Evolutionary conservation across 345 rosid species (phyloP), one percentile per base, ranked within the genome.

Genomic region (Durio zibethinus): DNA sequence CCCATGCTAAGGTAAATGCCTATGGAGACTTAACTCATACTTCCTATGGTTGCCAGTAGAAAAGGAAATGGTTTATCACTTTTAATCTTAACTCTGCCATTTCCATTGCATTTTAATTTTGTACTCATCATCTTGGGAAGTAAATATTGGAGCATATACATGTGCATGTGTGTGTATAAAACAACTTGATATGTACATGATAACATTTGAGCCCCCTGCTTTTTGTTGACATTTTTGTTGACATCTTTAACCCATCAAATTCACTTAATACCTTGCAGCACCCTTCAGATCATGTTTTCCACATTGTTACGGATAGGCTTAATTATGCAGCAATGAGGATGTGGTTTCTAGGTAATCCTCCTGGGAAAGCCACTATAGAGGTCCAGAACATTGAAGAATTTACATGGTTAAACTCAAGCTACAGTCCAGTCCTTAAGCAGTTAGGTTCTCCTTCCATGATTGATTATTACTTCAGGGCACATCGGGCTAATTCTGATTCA

Each of bases 271-370:
- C 25, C 82, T 82, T 79, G 86, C 95, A 96, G 99, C 88, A 92
- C 25, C 91, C 99, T 47, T 84, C 89, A 40, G 87, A 90, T 79
- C 98, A 92, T 82, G 97, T 96, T 78, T 92, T 96, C 85, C 99
- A 96, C 86, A 77, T 93, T 56, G 98, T 96, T 73, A 93, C 97
- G 2, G 98, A 96, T 87, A 88, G 87, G 78, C 98, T 96, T 79
- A 96, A 96, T 78, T 93, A 92, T 83, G 98, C 95, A 9, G 97
- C 98, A 68, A 96, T 96, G 99, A 89, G 94, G 82, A 96, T 96
- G 98, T 96, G 99, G 99, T 93, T 96, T 89, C 84, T 96, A 60
- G 85, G 70, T 77, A 91, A 96, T 87, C 93, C 93, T 72, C 97
- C 93, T 0, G 91, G 92, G 54, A 87, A 84, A 79, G 98, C 97